Evolutionary conservation across 2,329 filamentous ascomycete genomes (phyloP), one percentile per base, ranked within the genome.

Genomic region (Teratosphaeria destructans): DNA sequence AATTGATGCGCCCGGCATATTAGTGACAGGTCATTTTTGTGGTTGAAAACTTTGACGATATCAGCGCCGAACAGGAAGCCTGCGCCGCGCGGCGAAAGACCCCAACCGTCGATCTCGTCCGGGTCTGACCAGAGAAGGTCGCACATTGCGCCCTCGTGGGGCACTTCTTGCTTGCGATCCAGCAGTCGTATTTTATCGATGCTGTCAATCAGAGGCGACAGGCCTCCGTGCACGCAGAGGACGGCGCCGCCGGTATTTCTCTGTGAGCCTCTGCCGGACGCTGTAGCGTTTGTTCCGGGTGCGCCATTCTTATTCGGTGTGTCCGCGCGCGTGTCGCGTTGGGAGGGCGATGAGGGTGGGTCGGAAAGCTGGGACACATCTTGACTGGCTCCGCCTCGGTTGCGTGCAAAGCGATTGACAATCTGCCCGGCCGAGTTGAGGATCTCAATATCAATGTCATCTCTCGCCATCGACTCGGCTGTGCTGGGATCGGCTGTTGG

Each of bases 71-170:
- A 99, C 12, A 97, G 80, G 77, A 96, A 99, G 0, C 94, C 94
- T 0, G 94, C 94, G 10, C 94, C 94, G 43, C 93, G 90, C 0
- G 94, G 94, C 0, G 90, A 95, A 5, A 97, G 78, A 11, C 92
- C 93, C 94, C 94, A 99, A 61, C 92, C 93, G 71, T 96, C 92
- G 63, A 96, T 96, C 68, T 99, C 94, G 73, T 99, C 94, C 0
- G 94, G 94, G 70, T 99, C 94, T 0, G 91, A 96, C 94, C 94
- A 99, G 2, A 99, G 82, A 0, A 99, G 81, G 74, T 99, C 94
- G 75, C 94, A 99, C 94, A 99, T 99, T 71, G 94, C 91, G 59
- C 94, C 94, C 77, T 99, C 94, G 71, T 99, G 94, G 0, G 94
- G 94, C 0, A 99, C 94, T 77, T 99, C 94, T 76, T 99, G 94